phyloP scores from a whole-genome alignment of 768 basidiomycete species.

The Daedaleopsis sinensis region DNA sequence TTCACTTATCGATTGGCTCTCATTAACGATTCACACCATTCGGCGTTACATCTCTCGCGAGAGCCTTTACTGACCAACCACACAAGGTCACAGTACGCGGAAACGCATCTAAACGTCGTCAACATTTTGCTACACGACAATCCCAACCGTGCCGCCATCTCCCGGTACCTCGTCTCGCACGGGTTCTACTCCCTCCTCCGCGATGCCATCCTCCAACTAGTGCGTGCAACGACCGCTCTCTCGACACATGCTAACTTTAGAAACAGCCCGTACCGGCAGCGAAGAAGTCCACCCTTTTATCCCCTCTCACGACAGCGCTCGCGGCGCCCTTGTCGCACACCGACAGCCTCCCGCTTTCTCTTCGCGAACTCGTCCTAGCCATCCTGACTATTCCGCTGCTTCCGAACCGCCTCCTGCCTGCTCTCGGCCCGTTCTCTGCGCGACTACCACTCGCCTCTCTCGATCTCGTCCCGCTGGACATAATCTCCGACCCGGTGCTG shows the following conservation, averaged over 20 bases:
- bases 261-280: slow-evolving; percentile 53
- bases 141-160: slow-evolving; percentile 34
- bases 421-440: slow-evolving; percentile 66
- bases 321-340: slow-evolving; percentile 43
- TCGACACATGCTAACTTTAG: not conserved
- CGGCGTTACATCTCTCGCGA: no score
- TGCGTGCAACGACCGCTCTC: slow-evolving; percentile 37
- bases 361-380: slow-evolving; percentile 47
- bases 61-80: not conserved
- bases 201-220: slow-evolving; percentile 48
- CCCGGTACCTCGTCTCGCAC: slow-evolving; percentile 49
- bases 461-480: slow-evolving; percentile 33
- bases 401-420: slow-evolving; percentile 67
- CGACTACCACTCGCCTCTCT: slow-evolving; percentile 58
- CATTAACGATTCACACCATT: no score
- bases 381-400: slow-evolving; percentile 78
- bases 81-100: slow-evolving; percentile 49
- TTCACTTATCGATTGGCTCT: no score
- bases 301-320: slow-evolving; percentile 49
- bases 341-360: slow-evolving; percentile 35
- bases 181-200: slow-evolving; percentile 49
- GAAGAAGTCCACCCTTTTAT: slow-evolving; percentile 56
- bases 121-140: slow-evolving; percentile 44
- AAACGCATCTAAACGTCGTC: slow-evolving; percentile 54
- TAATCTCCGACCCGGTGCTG: slow-evolving; percentile 10